A percentile compares a stretch with the other conserved stretches of the same genome.
Evolutionary conservation across 78 protist genomes (phyloP).

Genomic region (Dictyostelium brefeldianum): DNA sequence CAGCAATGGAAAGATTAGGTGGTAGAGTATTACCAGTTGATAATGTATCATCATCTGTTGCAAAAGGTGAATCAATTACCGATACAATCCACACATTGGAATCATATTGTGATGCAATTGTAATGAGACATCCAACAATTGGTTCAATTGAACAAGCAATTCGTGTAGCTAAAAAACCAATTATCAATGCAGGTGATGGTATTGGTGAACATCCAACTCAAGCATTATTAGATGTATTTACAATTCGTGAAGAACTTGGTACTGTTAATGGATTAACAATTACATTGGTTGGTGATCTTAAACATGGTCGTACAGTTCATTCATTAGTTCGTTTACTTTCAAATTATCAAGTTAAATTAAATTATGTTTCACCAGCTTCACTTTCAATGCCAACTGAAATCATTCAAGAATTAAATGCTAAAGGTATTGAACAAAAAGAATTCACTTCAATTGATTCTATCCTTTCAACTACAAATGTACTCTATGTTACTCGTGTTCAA

Average conservation of each 20-base stretch:
- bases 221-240: conserved; percentile 95
- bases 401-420: conserved; percentile 30
- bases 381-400: conserved; percentile 88
- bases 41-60: conserved; percentile 58
- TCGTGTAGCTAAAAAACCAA: conserved; percentile 79
- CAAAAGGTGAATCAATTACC: conserved; percentile 94
- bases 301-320: conserved; percentile 92
- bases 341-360: conserved; percentile 79
- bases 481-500: conserved; percentile 96
- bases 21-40: conserved; percentile 89
- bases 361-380: conserved; percentile 85
- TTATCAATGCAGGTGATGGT: conserved; percentile 98
- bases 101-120: conserved; percentile 92
- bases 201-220: conserved; percentile 98
- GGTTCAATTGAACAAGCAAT: conserved; percentile 89
- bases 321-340: conserved; percentile 85
- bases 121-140: conserved; percentile 93
- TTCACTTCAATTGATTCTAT: conserved; percentile 34
- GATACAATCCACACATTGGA: conserved; percentile 93
- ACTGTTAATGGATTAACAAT: conserved; percentile 92
- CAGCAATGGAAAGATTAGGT: conserved; percentile 96
- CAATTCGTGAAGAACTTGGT: conserved; percentile 96
- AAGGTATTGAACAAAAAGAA: conserved; percentile 57
- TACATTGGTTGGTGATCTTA: conserved; percentile 95
- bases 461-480: conserved; percentile 89